Conservation (phyloP, 2,329 filamentous ascomycete genomes). For the Capronia coronata region DNA sequence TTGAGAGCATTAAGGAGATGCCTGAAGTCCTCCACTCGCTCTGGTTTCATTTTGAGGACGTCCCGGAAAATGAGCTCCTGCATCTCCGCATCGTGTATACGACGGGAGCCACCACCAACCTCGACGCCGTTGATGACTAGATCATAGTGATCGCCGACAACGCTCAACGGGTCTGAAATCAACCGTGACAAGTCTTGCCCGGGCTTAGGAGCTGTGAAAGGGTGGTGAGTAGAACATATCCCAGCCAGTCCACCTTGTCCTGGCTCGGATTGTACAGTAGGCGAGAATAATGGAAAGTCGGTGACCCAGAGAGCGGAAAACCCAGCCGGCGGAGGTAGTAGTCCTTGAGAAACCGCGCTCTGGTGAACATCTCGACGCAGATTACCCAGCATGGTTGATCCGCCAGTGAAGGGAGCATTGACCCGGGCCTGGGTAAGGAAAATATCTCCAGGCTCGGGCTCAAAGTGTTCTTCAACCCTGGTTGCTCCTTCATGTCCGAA, state of each 20-base stretch:
- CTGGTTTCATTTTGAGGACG: constrained; percentile 68
- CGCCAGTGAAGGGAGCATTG: constrained; percentile 60
- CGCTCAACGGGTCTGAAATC: constrained; percentile 62
- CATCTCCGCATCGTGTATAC: constrained; percentile 77
- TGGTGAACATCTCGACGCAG: constrained; percentile 65
- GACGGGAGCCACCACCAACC: constrained; percentile 82
- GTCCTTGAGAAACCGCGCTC: constrained; percentile 56
- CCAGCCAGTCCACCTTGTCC: constrained; percentile 77
- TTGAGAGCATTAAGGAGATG: constrained; percentile 77
- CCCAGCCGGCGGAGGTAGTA: constrained; percentile 46
- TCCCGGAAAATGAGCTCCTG: constrained; percentile 81
- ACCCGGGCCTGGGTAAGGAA: constrained; percentile 73
- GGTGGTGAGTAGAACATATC: constrained; percentile 84
- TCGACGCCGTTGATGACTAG: constrained; percentile 93
- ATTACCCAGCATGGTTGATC: constrained; percentile 61
- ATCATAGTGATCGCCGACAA: constrained; percentile 84
- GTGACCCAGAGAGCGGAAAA: constrained; percentile 78
- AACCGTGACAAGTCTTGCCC: constrained; percentile 67
- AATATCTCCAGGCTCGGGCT: constrained; percentile 65
- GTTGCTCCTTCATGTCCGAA: constrained; percentile 68
- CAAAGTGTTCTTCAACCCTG: constrained; percentile 47
- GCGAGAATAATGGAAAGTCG: constrained; percentile 89
- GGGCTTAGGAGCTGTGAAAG: constrained; percentile 81
- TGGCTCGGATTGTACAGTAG: constrained; percentile 56
- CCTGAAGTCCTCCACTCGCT: constrained; percentile 70